These are phyloP conservation scores for Pontederia crassipes DNA, from an alignment of 176 grass and related monocot genomes.

Conservation along the genomic window DNA sequence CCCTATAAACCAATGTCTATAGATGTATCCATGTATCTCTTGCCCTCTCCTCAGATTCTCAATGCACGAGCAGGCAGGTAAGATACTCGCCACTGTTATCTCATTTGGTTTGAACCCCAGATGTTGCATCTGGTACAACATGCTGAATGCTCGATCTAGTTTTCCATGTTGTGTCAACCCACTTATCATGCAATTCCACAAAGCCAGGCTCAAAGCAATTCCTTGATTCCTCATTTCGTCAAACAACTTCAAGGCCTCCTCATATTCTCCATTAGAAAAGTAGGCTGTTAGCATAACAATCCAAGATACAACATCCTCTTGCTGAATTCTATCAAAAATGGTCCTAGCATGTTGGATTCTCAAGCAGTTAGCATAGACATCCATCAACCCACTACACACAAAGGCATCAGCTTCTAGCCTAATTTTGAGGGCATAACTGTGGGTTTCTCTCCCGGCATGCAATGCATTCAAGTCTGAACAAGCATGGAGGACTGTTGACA, in stretches of 20 bases:
- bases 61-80: slow-evolving; percentile 1
- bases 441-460: slow-evolving; percentile 11
- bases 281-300: slow-evolving; percentile 22
- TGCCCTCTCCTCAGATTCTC: slow-evolving; percentile 15
- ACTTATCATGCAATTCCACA: slow-evolving; percentile 26
- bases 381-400: slow-evolving; percentile 14
- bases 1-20: slow-evolving; percentile 4
- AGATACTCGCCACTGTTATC: slow-evolving; percentile 4
- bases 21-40: slow-evolving; percentile 21
- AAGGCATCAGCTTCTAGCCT: slow-evolving; percentile 9
- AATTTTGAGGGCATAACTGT: slow-evolving; percentile 11
- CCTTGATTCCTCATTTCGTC: not conserved
- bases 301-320: slow-evolving; percentile 16
- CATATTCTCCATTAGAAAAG: slow-evolving; percentile 15
- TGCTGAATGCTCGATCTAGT: slow-evolving; percentile 7
- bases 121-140: slow-evolving; percentile 9
- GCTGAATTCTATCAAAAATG: slow-evolving; percentile 14
- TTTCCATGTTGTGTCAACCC: slow-evolving; percentile 21
- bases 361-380: slow-evolving; percentile 21
- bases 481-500: slow-evolving; percentile 13
- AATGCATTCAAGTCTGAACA: slow-evolving; percentile 13
- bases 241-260: slow-evolving; percentile 16
- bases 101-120: slow-evolving; percentile 15
- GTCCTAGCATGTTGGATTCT: slow-evolving; percentile 17
- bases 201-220: slow-evolving; percentile 9